Conservation (phyloP, 192 early-diverging fungal species). For the Entomortierella beljakovae region DNA sequence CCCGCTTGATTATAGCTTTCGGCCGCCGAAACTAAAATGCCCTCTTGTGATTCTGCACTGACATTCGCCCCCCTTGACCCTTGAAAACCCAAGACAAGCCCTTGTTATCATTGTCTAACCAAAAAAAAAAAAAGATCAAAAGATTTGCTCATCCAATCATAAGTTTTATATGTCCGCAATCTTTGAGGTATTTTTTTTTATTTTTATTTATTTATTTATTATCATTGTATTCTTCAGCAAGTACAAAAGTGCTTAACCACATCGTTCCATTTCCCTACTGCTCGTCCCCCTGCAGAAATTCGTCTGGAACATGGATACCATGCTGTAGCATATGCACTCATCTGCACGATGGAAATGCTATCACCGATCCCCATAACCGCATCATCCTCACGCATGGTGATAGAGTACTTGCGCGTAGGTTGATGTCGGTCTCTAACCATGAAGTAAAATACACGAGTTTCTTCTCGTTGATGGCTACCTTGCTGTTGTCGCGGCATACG, state of each 20-base stretch:
- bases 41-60: no score
- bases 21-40: no score
- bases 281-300: constrained; percentile 26
- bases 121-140: no score
- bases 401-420: constrained; percentile 31
- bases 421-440: constrained; percentile 33
- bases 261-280: constrained; percentile 29
- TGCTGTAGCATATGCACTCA: constrained; percentile 39
- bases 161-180: no score
- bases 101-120: no score
- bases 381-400: constrained; percentile 44
- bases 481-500: background rate
- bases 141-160: no score
- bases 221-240: background rate
- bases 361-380: constrained; percentile 12
- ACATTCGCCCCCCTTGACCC: no score
- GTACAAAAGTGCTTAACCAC: constrained; percentile 52
- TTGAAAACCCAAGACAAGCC: no score
- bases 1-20: no score
- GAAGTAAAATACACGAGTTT: constrained; percentile 38
- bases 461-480: background rate
- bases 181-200: background rate
- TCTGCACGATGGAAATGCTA: constrained; percentile 33
- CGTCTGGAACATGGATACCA: constrained; percentile 19
- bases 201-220: background rate